These are phyloP conservation scores for Chaetomium strumarium DNA, from an alignment of 2,329 filamentous ascomycete genomes.

Conservation along the genomic window DNA sequence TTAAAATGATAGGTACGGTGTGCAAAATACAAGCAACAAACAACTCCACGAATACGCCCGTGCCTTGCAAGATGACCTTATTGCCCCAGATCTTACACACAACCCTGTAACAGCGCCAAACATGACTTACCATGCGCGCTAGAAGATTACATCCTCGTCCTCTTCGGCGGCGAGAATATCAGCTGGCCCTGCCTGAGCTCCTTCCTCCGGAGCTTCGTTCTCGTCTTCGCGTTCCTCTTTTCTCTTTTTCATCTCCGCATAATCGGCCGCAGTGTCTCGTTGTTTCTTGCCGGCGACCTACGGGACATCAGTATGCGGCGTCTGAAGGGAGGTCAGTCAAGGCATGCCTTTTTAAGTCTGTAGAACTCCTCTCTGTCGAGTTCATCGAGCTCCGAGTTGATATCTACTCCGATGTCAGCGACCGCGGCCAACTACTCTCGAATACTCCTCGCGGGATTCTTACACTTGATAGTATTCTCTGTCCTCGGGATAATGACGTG, in stretches of 20 bases:
- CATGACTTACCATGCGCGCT: conserved; percentile 15
- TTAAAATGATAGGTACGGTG: neutral
- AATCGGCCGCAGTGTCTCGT: conserved; percentile 63
- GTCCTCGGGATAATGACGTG: conserved; percentile 96
- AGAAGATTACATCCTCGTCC: conserved; percentile 85
- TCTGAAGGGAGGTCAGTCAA: neutral
- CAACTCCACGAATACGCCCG: conserved; percentile 20
- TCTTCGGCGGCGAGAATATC: conserved; percentile 72
- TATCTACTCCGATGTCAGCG: conserved; percentile 50
- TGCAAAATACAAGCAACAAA: conserved; percentile 12
- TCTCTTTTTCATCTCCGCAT: conserved; percentile 70
- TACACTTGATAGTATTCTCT: conserved; percentile 98
- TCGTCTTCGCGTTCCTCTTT: conserved; percentile 47
- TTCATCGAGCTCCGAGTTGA: conserved; percentile 97
- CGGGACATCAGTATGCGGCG: neutral
- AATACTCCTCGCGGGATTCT: conserved; percentile 22
- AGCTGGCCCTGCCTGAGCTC: conserved; percentile 39
- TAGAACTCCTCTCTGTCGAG: conserved; percentile 98
- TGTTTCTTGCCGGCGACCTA: conserved; percentile 76
- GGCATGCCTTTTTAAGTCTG: conserved; percentile 72
- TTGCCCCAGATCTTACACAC: conserved; percentile 10
- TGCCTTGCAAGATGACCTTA: conserved; percentile 14
- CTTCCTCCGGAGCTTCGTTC: conserved; percentile 32
- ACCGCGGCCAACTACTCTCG: neutral
- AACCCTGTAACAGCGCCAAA: neutral